A percentile compares a stretch with the other conserved stretches of the same genome.
Evolutionary conservation across 495 filamentous ascomycete species (phyloP).

Genomic region (Daldinia childiae): DNA sequence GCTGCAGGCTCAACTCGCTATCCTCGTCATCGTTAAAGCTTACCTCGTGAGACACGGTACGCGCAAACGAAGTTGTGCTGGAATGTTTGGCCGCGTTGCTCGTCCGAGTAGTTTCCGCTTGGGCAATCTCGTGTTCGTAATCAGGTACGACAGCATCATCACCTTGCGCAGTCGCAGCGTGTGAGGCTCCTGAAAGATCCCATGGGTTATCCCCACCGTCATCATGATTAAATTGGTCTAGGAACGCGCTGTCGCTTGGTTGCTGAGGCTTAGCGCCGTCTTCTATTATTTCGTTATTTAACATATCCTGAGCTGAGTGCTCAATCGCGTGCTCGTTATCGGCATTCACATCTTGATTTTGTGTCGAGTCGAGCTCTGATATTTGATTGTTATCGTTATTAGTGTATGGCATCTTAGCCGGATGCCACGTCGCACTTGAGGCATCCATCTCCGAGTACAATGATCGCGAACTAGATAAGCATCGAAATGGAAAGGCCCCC

Average conservation of each 20-base stretch:
- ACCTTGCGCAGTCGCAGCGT: conserved; percentile 25
- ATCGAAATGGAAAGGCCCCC: conserved; percentile 41
- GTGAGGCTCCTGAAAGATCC: conserved; percentile 27
- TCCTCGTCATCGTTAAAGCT: conserved; percentile 66
- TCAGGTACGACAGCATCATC: conserved; percentile 24
- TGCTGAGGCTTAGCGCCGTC: conserved; percentile 41
- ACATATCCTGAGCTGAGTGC: conserved; percentile 22
- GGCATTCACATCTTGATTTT: conserved; percentile 9
- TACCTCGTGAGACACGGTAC: conserved; percentile 61
- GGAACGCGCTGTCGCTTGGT: conserved; percentile 38
- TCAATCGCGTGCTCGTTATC: conserved; percentile 25
- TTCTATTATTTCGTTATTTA: conserved; percentile 48
- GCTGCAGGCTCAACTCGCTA: conserved; percentile 59
- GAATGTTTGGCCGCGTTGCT: conserved; percentile 55
- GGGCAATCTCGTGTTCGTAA: conserved; percentile 27
- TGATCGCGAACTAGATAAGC: conserved; percentile 45
- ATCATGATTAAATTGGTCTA: conserved; percentile 44
- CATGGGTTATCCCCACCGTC: conserved; percentile 41
- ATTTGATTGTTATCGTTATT: conserved; percentile 42
- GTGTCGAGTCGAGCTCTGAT: conserved; percentile 18
- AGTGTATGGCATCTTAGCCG: conserved; percentile 63
- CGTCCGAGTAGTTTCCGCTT: conserved; percentile 38
- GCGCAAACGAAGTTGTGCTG: conserved; percentile 62
- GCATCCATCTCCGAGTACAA: conserved; percentile 52
- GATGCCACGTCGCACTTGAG: conserved; percentile 62